These are phyloP conservation scores for Dentipellis fragilis DNA, from an alignment of 768 basidiomycete genomes.

Conservation along the genomic window DNA sequence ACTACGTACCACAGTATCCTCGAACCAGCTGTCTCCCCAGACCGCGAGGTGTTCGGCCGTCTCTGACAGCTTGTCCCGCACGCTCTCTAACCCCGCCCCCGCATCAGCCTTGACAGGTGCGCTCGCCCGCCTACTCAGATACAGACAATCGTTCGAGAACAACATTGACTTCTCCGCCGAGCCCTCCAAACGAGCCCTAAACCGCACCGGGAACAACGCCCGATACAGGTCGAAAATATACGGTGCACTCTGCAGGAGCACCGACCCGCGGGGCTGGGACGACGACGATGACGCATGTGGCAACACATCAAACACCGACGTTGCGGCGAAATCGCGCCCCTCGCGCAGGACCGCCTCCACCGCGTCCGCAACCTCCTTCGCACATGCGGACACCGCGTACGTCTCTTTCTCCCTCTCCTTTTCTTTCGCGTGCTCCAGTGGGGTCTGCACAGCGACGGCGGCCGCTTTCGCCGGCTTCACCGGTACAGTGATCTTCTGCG, in stretches of 20 bases:
- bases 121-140: conserved; percentile 30
- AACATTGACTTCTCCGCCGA: conserved; percentile 52
- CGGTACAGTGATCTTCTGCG: neutral
- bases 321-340: conserved; percentile 42
- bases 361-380: conserved; percentile 7
- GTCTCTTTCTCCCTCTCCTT: conserved; percentile 1
- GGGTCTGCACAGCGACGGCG: neutral
- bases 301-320: conserved; percentile 37
- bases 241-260: conserved; percentile 51
- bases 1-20: conserved; percentile 54
- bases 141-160: conserved; percentile 75
- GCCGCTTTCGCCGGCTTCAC: conserved; percentile 1
- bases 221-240: conserved; percentile 71
- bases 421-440: neutral
- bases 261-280: conserved; percentile 28
- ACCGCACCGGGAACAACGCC: conserved; percentile 65
- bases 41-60: conserved; percentile 39
- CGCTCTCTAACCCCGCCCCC: conserved; percentile 8
- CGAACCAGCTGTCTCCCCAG: conserved; percentile 60
- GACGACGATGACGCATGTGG: conserved; percentile 10
- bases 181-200: conserved; percentile 32
- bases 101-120: conserved; percentile 25
- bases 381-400: conserved; percentile 6
- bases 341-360: conserved; percentile 10
- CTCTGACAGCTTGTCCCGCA: conserved; percentile 42